Conservation (phyloP, 495 filamentous ascomycete genomes). For the Cladorrhinum samala region DNA sequence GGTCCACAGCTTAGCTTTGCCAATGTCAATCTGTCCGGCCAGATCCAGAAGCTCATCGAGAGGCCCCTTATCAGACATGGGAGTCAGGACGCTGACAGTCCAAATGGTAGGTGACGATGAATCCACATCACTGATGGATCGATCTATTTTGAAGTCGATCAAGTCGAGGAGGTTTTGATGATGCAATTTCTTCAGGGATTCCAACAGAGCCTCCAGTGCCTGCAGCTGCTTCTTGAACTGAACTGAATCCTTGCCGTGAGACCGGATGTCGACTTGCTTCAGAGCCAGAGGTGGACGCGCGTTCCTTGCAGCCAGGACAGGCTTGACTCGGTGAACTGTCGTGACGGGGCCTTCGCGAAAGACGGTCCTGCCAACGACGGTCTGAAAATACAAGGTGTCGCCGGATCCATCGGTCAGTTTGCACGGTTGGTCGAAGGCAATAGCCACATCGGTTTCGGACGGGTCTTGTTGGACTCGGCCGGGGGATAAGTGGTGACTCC, state of each 20-base stretch:
- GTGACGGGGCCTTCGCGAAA: slow-evolving; percentile 51
- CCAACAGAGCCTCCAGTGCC: slow-evolving; percentile 60
- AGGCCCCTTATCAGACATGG: slow-evolving; percentile 74
- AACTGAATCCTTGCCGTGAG: slow-evolving; percentile 48
- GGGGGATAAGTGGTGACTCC: slow-evolving; percentile 23
- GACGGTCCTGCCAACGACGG: slow-evolving; percentile 55
- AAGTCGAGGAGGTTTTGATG: slow-evolving; percentile 75
- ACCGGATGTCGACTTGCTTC: slow-evolving; percentile 58
- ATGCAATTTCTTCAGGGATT: slow-evolving; percentile 62
- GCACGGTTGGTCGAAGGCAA: slow-evolving; percentile 68
- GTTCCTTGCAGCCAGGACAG: slow-evolving; percentile 47
- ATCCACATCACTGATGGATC: slow-evolving; percentile 35
- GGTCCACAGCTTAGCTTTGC: slow-evolving; percentile 75
- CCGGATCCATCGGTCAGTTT: slow-evolving; percentile 52
- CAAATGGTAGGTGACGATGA: slow-evolving; percentile 43
- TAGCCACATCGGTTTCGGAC: slow-evolving; percentile 22
- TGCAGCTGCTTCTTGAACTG: slow-evolving; percentile 62
- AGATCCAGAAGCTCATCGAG: slow-evolving; percentile 75
- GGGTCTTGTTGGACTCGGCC: slow-evolving; percentile 24
- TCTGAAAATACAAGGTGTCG: slow-evolving; percentile 53
- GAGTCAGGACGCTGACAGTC: slow-evolving; percentile 75
- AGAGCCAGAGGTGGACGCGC: slow-evolving; percentile 58
- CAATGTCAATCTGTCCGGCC: slow-evolving; percentile 62
- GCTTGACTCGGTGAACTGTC: slow-evolving; percentile 63
- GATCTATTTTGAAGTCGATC: slow-evolving; percentile 71